A percentile compares a stretch with the other conserved stretches of the same genome.
Conservation (phyloP, 345 rosid species). For the Lepidium sativum region DNA sequence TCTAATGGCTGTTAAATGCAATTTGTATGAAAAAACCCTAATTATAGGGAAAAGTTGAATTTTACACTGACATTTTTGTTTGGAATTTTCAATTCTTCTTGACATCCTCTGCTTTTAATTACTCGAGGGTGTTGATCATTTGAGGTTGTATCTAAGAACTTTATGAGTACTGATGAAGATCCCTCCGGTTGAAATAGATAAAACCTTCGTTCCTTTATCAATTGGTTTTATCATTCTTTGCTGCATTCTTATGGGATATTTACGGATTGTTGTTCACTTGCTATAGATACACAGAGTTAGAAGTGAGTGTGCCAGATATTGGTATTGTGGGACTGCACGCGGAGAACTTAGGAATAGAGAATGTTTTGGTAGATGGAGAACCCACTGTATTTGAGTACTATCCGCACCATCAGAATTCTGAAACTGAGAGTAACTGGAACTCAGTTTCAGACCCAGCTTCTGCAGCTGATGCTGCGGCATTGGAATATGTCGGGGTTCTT, state of each 20-base stretch:
- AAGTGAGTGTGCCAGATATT: conserved; percentile 85
- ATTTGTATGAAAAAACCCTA: conserved; percentile 14
- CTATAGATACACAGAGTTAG: conserved; percentile 76
- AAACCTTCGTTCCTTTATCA: neutral
- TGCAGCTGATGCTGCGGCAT: conserved; percentile 82
- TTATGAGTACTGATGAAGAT: neutral
- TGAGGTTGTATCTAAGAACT: neutral
- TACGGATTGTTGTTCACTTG: neutral
- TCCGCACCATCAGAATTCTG: conserved; percentile 52
- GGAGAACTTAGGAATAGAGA: conserved; percentile 83
- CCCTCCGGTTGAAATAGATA: neutral
- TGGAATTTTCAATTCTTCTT: neutral
- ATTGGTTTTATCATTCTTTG: neutral
- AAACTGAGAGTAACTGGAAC: conserved; percentile 51
- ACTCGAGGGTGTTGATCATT: neutral
- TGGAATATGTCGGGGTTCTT: conserved; percentile 56
- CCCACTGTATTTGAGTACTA: conserved; percentile 83
- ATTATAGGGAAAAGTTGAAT: neutral
- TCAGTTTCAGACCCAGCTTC: conserved; percentile 43
- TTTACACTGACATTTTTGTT: neutral
- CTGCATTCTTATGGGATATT: neutral
- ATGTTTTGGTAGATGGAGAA: conserved; percentile 89
- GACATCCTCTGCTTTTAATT: neutral
- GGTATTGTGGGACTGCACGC: conserved; percentile 87
- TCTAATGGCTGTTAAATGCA: neutral